These are phyloP conservation scores for Apiospora saccharicola DNA, from an alignment of 2,329 filamentous ascomycete genomes.

Conservation along the genomic window DNA sequence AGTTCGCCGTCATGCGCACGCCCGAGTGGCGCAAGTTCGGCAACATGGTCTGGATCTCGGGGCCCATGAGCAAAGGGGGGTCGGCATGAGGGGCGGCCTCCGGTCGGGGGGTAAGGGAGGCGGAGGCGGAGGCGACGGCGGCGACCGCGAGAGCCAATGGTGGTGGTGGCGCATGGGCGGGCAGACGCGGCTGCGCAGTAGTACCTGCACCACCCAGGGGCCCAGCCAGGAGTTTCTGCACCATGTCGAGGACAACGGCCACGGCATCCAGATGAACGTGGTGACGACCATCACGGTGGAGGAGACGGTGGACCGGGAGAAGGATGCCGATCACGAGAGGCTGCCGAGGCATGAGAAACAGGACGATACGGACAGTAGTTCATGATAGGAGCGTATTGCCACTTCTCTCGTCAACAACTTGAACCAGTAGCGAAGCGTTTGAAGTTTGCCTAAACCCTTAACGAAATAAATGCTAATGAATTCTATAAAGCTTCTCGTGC, in stretches of 20 bases:
- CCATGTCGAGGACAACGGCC: constrained; percentile 2
- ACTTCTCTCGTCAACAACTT: too few species aligned
- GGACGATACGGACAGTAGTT: background rate
- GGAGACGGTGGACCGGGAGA: background rate
- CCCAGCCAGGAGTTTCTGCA: constrained; percentile 20
- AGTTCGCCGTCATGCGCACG: constrained; percentile 31
- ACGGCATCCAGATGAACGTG: constrained; percentile 30
- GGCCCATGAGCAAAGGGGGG: constrained; percentile 21
- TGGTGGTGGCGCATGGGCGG: constrained; percentile 30
- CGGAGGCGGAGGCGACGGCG: background rate
- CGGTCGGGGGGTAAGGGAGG: too few species aligned
- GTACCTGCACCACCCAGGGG: background rate
- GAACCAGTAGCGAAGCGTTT: too few species aligned
- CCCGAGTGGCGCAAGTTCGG: constrained; percentile 27
- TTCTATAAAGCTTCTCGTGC: background rate
- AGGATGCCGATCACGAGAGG: background rate
- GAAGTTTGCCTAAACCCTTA: too few species aligned
- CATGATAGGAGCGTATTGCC: background rate
- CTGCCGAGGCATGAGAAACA: background rate
- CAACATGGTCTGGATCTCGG: constrained; percentile 30
- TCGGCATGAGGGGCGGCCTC: too few species aligned
- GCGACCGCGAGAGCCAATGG: constrained; percentile 13
- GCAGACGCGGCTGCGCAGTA: constrained; percentile 25
- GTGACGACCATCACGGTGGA: constrained; percentile 28
- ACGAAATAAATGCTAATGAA: background rate